phyloP scores from a whole-genome alignment of 495 filamentous ascomycete genomes.

The Clavariopsis aquatica region DNA sequence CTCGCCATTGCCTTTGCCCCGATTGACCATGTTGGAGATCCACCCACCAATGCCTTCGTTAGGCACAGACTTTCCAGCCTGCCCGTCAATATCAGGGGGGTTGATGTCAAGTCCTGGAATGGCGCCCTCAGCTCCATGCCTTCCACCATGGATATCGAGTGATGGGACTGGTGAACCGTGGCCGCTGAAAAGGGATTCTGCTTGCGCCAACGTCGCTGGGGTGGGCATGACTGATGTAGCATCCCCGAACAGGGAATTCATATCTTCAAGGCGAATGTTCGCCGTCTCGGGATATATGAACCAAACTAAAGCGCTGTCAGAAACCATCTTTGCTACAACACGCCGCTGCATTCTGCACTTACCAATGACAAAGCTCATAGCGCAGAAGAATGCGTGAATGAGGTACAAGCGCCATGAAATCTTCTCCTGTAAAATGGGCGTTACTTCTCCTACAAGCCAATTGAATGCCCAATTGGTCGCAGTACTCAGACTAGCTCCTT shows the following conservation, averaged over 20 bases:
- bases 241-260: constrained; percentile 89
- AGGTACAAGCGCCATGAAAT: constrained; percentile 94
- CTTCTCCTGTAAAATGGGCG: constrained; percentile 83
- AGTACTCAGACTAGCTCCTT: constrained; percentile 94
- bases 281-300: constrained; percentile 97
- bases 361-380: constrained; percentile 94
- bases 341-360: constrained; percentile 48
- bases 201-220: constrained; percentile 67
- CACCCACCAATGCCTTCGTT: constrained; percentile 66
- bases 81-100: constrained; percentile 57
- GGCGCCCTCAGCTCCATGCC: constrained; percentile 57
- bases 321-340: constrained; percentile 6
- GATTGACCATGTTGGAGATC: constrained; percentile 65
- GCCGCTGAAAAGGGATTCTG: constrained; percentile 69
- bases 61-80: constrained; percentile 51
- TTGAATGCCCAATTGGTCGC: constrained; percentile 99
- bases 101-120: constrained; percentile 75
- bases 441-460: constrained; percentile 93
- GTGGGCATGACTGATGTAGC: constrained; percentile 77
- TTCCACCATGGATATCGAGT: constrained; percentile 67
- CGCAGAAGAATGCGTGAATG: constrained; percentile 96
- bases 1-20: constrained; percentile 53
- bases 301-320: constrained; percentile 63
- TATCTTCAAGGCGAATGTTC: constrained; percentile 92
- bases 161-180: constrained; percentile 74